Conservation (phyloP, 768 basidiomycete genomes). For the Suillus paluster region DNA sequence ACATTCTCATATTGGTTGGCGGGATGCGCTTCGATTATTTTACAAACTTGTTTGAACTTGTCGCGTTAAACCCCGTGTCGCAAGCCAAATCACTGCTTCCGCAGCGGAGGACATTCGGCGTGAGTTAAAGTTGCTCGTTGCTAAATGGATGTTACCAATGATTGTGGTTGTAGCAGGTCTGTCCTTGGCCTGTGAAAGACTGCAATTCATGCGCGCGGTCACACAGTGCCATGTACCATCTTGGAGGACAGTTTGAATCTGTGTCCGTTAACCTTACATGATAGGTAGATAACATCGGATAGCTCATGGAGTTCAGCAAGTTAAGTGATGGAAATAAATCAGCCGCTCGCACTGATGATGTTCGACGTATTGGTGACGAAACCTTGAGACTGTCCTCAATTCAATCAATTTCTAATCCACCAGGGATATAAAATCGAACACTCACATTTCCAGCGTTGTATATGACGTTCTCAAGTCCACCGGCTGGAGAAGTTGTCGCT, state of each 20-base stretch:
- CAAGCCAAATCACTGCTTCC: too few relatives aligned
- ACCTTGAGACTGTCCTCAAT: constrained; percentile 48
- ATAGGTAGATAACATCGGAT: background rate
- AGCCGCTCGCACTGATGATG: constrained; percentile 26
- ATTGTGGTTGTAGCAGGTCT: background rate
- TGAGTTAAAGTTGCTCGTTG: too few relatives aligned
- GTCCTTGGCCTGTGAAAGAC: background rate
- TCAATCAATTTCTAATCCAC: background rate
- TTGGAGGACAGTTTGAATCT: background rate
- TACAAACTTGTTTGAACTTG: too few relatives aligned
- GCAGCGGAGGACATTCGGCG: too few relatives aligned
- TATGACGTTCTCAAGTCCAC: constrained; percentile 60
- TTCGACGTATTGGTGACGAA: constrained; percentile 48
- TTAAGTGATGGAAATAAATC: background rate
- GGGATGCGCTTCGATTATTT: too few relatives aligned
- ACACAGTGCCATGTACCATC: background rate
- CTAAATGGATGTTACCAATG: too few relatives aligned
- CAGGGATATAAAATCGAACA: constrained; percentile 2
- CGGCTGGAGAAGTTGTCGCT: constrained; percentile 65
- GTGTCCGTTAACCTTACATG: background rate
- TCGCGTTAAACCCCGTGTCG: too few relatives aligned
- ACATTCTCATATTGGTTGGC: too few relatives aligned
- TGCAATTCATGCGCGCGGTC: background rate
- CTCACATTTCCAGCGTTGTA: constrained; percentile 60
- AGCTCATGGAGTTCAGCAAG: background rate